Conservation (phyloP, 495 filamentous ascomycete species). For the Xylaria cubensis region DNA sequence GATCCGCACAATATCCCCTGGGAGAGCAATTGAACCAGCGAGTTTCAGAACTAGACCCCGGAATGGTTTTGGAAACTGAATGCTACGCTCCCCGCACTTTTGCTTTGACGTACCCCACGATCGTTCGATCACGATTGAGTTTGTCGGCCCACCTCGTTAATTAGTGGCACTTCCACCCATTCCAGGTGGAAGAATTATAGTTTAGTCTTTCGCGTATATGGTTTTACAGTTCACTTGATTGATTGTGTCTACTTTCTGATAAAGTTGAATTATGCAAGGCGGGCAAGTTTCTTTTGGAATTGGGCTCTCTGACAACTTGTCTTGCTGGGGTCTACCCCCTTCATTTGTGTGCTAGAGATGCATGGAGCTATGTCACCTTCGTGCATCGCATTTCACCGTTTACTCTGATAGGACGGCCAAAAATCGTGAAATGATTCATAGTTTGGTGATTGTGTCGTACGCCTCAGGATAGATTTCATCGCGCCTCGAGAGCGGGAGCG, state of each 20-base stretch:
- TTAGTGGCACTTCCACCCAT: background rate
- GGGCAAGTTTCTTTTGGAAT: background rate
- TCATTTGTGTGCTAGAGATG: background rate
- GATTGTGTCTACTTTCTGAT: background rate
- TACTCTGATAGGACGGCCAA: background rate
- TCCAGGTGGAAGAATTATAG: constrained; percentile 9
- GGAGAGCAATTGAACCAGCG: background rate
- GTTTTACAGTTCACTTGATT: background rate
- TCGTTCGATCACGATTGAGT: background rate
- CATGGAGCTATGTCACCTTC: background rate
- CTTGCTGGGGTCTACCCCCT: background rate
- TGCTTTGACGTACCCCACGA: constrained; percentile 17
- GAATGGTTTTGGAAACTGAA: background rate
- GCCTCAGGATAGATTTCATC: too few species aligned
- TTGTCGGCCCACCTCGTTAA: background rate
- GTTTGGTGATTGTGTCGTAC: too few species aligned
- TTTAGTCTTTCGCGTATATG: background rate
- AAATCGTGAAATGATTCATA: background rate
- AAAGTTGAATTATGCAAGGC: background rate
- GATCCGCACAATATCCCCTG: background rate
- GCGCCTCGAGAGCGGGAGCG: background rate
- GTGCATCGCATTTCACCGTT: background rate
- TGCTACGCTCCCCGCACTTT: constrained; percentile 21
- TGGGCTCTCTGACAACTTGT: background rate
- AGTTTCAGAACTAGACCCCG: background rate